Evolutionary conservation across 2,329 filamentous ascomycete species (phyloP).

Genomic region (Aspergillus amoenus): DNA sequence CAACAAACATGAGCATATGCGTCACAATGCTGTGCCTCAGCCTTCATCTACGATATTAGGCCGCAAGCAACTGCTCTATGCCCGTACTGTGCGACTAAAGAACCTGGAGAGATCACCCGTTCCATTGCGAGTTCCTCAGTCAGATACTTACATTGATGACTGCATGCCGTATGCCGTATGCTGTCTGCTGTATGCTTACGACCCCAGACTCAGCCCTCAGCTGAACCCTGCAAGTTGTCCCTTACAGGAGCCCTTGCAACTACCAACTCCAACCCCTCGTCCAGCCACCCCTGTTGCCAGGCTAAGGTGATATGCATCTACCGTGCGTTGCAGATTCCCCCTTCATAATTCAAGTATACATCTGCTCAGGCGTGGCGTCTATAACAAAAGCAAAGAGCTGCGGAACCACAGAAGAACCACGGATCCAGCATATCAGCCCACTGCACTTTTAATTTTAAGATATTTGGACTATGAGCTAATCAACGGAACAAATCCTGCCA

Average conservation of each 20-base stretch:
- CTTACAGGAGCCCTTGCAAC: conserved; percentile 2
- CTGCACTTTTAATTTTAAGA: not conserved
- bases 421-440: not conserved
- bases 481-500: not conserved
- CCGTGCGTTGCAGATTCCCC: too few relatives aligned
- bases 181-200: not conserved
- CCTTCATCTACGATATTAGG: not conserved
- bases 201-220: not conserved
- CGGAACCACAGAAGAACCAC: not conserved
- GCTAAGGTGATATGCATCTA: not conserved
- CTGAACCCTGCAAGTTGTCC: not conserved
- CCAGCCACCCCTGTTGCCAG: not conserved
- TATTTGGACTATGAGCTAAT: not conserved
- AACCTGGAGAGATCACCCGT: not conserved
- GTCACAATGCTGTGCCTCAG: not conserved
- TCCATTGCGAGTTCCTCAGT: not conserved
- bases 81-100: not conserved
- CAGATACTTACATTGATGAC: not conserved
- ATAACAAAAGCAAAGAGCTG: not conserved
- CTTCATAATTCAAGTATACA: too few relatives aligned
- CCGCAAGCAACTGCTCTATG: not conserved
- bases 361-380: too few relatives aligned
- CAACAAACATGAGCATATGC: not conserved
- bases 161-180: too few relatives aligned
- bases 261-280: not conserved